Base-by-base conservation (phyloP, 495 filamentous ascomycete genomes). In the Astrothelium macrocarpum region DNA sequence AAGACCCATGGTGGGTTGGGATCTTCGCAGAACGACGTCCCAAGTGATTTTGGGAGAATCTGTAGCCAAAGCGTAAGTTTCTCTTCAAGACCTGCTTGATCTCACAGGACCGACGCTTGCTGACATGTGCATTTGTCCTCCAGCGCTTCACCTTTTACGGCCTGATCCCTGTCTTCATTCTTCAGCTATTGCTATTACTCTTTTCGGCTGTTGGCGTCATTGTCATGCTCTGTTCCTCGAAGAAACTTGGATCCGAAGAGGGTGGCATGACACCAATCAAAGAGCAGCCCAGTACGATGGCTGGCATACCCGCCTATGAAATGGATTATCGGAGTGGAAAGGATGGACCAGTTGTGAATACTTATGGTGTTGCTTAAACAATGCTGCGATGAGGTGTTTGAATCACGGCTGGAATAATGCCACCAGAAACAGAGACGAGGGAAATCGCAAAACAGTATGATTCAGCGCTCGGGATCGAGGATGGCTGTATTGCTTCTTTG, bases 61-160 rank as follows among this genome's bases (percentile, higher is more conserved):
- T 70, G 68, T 65, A 32, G 36, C 14, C 53, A 68, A 42, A 70
- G 63, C 2, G 68, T 70, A 58, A 26, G 64, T 60, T 25, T 59
- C 23, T 39, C 5, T 39, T 39, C 5, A 39, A 39, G 34, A 5
- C 34, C 5, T 5, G 34, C 34, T 39, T 39, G 5, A 14, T 14
- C 14, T 39, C 34, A 5, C 34, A n/a, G n/a, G n/a, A n/a, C n/a
- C n/a, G 20, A 62, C 18, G 31, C 28, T 59, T 45, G 36, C 60
- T 62, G 60, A 49, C 60, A 49, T 49, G n/a, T 49, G n/a, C 23
- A 5, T 29, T 16, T 29, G 49, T 2, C 29, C 1, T 63, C 20
- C 53, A 70, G 68, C 66, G 65, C 28, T 70, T 70, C 59, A 62
- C 68, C n/a, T 65, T 63, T 62, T 70, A 58, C 68, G 60, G 63